Evolutionary conservation across 192 early-diverging fungal genomes (phyloP), one percentile per base, ranked within the genome.

Genomic region (Entomortierella parvispora): DNA sequence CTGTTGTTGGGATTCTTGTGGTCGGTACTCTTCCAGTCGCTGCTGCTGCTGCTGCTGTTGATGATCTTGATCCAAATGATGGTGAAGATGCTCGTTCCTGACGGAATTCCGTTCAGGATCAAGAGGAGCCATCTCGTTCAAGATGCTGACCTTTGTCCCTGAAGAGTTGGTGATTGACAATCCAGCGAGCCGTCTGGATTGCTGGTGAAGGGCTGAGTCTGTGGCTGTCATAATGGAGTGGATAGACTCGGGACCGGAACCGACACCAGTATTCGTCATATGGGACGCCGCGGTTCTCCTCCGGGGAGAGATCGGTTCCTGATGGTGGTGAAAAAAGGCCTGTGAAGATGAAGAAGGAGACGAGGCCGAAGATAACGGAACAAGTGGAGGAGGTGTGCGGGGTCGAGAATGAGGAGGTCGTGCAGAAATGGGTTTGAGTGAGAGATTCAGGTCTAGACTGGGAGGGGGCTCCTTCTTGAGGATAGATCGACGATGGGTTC

Each of bases 151-250:
- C 25, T 77, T 77, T 53, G 55, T 59, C 0, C 74, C 74, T 26
- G 74, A 64, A 25, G 74, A 77, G 58, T 77, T 68, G 59, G 74
- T 77, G 74, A 77, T 77, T 49, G 74, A 77, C 60, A 77, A 53
- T 68, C 74, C 74, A 52, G 74, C 74, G 32, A 77, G 34, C 15
- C 61, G 65, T 26, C 68, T 67, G 33, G 74, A 77, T 32, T 77
- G 74, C 34, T 77, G 74, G 47, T 77, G 48, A 10, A 77, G 53
- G 10, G 74, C 74, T 18, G 61, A 54, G 48, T 77, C 74, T 1
- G 65, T 62, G 65, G 68, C 68, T 9, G 57, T 33, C 12, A 12
- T 40, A 9, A 40, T 40, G 37, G 37, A 40, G 37, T 12, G 37
- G 12, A 40, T 40, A 5, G 37, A 40, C 37, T 40, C 37, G 12